Evolutionary conservation across 2,329 filamentous ascomycete species (phyloP).

Genomic region (Aurifilum marmelostoma): DNA sequence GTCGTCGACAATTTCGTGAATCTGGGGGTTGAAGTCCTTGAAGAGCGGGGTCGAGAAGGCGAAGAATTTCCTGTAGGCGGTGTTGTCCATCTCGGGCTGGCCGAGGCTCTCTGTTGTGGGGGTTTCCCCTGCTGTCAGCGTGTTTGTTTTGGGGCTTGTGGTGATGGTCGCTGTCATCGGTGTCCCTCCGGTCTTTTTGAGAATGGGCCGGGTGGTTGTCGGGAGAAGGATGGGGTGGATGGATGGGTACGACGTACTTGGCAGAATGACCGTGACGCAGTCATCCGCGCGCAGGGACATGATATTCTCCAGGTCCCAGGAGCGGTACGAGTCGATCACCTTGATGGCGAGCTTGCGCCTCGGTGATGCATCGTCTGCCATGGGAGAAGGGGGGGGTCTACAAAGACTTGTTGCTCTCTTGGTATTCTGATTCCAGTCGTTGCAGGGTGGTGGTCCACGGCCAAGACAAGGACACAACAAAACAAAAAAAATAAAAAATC

Average conservation of each 20-base stretch:
- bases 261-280: conserved; percentile 11
- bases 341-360: conserved; percentile 18
- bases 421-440: neutral
- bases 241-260: conserved; percentile 12
- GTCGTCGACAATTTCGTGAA: conserved; percentile 28
- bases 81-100: conserved; percentile 10
- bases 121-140: neutral
- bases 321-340: conserved; percentile 16
- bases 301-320: conserved; percentile 19
- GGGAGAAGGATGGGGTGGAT: neutral
- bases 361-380: conserved; percentile 2
- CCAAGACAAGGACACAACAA: neutral
- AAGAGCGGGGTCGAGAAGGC: conserved; percentile 11
- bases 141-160: too few species aligned
- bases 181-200: too few species aligned
- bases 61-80: conserved; percentile 11
- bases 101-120: conserved; percentile 7
- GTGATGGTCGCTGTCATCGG: neutral
- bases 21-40: conserved; percentile 15
- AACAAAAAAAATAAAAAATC: neutral
- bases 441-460: neutral
- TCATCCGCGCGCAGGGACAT: conserved; percentile 21
- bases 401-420: neutral
- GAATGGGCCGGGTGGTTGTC: too few species aligned
- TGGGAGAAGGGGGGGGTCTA: neutral